Evolutionary conservation across 495 filamentous ascomycete genomes (phyloP), one percentile per base, ranked within the genome.

Genomic region (Aspergillus baeticus): DNA sequence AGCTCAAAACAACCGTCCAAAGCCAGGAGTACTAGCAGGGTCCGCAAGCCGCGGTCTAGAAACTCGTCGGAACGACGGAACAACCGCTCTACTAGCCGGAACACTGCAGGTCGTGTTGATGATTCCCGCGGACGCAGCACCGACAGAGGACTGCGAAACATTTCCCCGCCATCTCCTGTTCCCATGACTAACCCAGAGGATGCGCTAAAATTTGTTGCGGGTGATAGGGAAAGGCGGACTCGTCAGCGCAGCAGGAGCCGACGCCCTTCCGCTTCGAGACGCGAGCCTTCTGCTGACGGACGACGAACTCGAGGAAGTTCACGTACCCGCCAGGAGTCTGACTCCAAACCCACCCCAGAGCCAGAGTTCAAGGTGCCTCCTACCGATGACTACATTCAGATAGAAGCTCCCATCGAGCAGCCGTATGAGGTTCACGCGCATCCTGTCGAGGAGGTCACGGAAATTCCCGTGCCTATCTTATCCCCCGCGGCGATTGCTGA

Each of bases 131-230:
- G 69, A 41, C 83, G 69, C 66, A 89, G 70, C 62, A 74, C 60
- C 68, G 83, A 77, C 46, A 79, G 80, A 22, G 77, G 77, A 3
- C 84, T 87, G 22, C 55, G 71, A n/a, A 74, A 77, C 43, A 73
- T 88, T 37, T 96, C 92, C 2, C 90, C 92, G 26, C 90, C 91
- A 0, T 91, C 88, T 3, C 90, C 92, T 15, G 69, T 91, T 38
- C 90, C 90, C 15, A 87, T 91, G 74, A 75, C 80, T 10, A 51
- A 77, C 4, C 55, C 50, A 0, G 82, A 87, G 38, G 84, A 87
- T 31, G 85, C 86, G 10, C 75, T 89, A 54, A 73, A 78, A 33
- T 71, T 81, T 45, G 87, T 87, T 6, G 55, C 83, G 22, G 79
- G 80, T 39, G 85, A 86, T 22, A 77, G 81, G 52, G 81, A 89